These are phyloP conservation scores for Hsuehochloa calcarea DNA, from an alignment of 176 grass and related monocot species.

Conservation along the genomic window DNA sequence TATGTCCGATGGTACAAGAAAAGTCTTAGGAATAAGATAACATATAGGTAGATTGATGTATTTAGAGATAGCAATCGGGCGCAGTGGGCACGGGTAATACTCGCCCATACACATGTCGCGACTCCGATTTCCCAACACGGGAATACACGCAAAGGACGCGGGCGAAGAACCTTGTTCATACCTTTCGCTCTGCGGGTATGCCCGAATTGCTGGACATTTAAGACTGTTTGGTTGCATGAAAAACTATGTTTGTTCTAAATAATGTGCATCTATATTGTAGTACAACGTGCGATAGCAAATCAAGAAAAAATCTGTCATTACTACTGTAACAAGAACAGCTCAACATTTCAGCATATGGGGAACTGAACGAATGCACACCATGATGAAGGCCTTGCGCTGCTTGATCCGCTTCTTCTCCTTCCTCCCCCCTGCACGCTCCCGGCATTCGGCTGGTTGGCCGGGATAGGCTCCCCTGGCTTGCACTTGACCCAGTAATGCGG, in stretches of 20 bases:
- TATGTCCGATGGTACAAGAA: too few species aligned
- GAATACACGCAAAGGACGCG: too few species aligned
- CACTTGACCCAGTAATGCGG: constrained; percentile 53
- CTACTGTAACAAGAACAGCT: background rate
- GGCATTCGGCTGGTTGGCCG: constrained; percentile 44
- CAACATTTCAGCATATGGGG: background rate
- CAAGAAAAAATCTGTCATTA: background rate
- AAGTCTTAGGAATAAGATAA: too few species aligned
- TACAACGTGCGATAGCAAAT: background rate
- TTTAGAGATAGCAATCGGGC: too few species aligned
- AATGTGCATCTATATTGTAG: background rate
- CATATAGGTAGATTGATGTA: too few species aligned
- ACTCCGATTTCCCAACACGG: too few species aligned
- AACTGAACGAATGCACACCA: constrained; percentile 16
- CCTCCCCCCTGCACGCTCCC: constrained; percentile 52
- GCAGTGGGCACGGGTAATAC: too few species aligned
- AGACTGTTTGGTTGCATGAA: background rate
- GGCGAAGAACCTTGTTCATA: too few species aligned
- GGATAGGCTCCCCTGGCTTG: constrained; percentile 44
- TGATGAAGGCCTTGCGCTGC: constrained; percentile 56
- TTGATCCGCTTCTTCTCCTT: constrained; percentile 60
- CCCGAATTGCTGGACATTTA: too few species aligned
- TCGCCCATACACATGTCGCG: too few species aligned
- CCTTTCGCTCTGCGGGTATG: too few species aligned
- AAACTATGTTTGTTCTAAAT: background rate